Conservation (phyloP, 179 eudicot genomes). For the Carnegiea gigantea region DNA sequence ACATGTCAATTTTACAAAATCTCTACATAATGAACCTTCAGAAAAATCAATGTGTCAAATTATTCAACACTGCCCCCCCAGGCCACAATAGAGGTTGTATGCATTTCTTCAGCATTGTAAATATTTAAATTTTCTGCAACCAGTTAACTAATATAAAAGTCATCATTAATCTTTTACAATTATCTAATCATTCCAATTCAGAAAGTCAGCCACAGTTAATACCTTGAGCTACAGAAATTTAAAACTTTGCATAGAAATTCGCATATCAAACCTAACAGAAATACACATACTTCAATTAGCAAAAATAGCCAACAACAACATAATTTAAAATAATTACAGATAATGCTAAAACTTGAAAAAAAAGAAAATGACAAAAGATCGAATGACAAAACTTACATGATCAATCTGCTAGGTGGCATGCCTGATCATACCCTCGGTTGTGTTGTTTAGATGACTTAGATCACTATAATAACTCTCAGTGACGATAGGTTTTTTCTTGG, state of each 20-base stretch:
- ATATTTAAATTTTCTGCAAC: neutral
- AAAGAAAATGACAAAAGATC: too few species aligned
- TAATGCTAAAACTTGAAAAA: too few species aligned
- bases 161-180: neutral
- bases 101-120: neutral
- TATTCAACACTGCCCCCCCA: neutral
- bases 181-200: neutral
- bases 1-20: too few species aligned
- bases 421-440: slow-evolving; percentile 76
- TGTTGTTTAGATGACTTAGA: slow-evolving; percentile 57
- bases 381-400: too few species aligned
- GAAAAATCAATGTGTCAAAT: too few species aligned
- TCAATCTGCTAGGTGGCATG: too few species aligned
- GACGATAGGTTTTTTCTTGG: slow-evolving; percentile 91
- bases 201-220: neutral
- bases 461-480: slow-evolving; percentile 90
- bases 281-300: neutral
- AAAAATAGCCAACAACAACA: slow-evolving; percentile 12
- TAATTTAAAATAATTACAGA: neutral
- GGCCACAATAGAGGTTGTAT: neutral
- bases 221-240: neutral
- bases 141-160: neutral
- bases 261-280: neutral
- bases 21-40: too few species aligned
- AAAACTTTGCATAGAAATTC: slow-evolving; percentile 2